Evolutionary conservation across 148 eudicot genomes (phyloP), one percentile per base, ranked within the genome.

Genomic region (Simmondsia chinensis): DNA sequence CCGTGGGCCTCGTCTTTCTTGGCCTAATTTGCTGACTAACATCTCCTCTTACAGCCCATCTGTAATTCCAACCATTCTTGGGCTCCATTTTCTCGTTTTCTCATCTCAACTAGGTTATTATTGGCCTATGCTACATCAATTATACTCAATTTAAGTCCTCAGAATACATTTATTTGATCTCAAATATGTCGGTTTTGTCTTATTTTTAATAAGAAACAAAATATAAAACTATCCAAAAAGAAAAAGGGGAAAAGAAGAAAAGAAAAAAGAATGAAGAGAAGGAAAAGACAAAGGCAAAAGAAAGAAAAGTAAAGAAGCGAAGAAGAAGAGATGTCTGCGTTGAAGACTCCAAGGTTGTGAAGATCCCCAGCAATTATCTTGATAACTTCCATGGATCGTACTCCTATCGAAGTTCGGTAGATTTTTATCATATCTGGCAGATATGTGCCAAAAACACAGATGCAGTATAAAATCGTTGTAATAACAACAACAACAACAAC

Each of bases 291-390:
- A 9, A 33, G 20, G 18, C 17, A 37, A 17, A 34, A 6, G 19
- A 39, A 30, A 39, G 17, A 26, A 33, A 10, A 7, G 14, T 34
- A 4, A 12, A 8, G 8, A 12, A 4, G 39, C 4, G n/a, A 7
- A 34, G 5, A 5, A 28, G 6, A 9, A 28, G 35, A 31, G 7
- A 46, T 33, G 61, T 63, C 39, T 54, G 50, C 50, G 61, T 55
- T 63, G 61, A 41, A 20, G 42, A 63, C 14, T 55, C 60, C 61
- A 55, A 63, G 68, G 45, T 33, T 54, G 46, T 63, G 61, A 26
- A 48, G 50, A 61, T 61, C n/a, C 66, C 60, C 33, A 61, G 54
- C 21, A 56, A 46, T 9, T 5, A 9, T 56, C 61, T 55, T 54
- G 68, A 61, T 56, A 63, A 42, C 50, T 41, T 55, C 43, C 55